Percentiles rank a stretch among this genome's conserved stretches.
Evolutionary conservation across 345 rosid genomes (phyloP).

Genomic region (Syzygium aromaticum): DNA sequence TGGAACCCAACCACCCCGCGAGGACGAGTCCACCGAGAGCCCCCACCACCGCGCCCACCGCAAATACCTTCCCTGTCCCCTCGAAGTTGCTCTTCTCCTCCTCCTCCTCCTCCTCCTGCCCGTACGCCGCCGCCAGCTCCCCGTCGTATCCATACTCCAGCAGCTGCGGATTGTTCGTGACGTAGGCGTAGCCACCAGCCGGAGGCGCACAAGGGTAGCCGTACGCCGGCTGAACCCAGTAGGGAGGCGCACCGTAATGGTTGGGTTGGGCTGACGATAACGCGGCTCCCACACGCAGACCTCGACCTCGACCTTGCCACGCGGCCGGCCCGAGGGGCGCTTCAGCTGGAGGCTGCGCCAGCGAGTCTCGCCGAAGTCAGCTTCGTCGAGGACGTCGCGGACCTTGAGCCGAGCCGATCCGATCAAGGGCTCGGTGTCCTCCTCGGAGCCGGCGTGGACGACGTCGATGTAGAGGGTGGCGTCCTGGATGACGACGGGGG

Average conservation of each 20-base stretch:
- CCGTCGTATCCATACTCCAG: not conserved
- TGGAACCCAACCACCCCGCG: constrained; percentile 43
- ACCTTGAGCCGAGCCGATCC: constrained; percentile 59
- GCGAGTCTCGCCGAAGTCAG: constrained; percentile 28
- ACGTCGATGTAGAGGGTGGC: constrained; percentile 45
- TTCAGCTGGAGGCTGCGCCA: constrained; percentile 37
- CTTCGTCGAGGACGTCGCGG: constrained; percentile 47
- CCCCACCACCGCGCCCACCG: constrained; percentile 13
- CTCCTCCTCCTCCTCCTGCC: too few relatives aligned
- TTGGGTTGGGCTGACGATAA: constrained; percentile 11
- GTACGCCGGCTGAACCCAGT: constrained; percentile 17
- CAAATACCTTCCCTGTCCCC: too few relatives aligned
- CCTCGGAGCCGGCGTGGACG: constrained; percentile 59
- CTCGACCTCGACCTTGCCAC: constrained; percentile 55
- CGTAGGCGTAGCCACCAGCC: constrained; percentile 16
- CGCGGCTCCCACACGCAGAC: constrained; percentile 29
- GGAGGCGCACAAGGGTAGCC: constrained; percentile 19
- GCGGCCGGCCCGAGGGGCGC: constrained; percentile 93
- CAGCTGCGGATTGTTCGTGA: constrained; percentile 8
- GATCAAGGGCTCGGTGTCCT: constrained; percentile 54
- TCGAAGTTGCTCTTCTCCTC: too few relatives aligned
- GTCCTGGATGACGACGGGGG: constrained; percentile 22
- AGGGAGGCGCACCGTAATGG: constrained; percentile 20
- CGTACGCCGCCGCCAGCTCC: too few relatives aligned
- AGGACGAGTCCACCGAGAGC: constrained; percentile 59